These are phyloP conservation scores for Plantago rigida DNA, from an alignment of 305 asterid genomes.

Conservation along the genomic window DNA sequence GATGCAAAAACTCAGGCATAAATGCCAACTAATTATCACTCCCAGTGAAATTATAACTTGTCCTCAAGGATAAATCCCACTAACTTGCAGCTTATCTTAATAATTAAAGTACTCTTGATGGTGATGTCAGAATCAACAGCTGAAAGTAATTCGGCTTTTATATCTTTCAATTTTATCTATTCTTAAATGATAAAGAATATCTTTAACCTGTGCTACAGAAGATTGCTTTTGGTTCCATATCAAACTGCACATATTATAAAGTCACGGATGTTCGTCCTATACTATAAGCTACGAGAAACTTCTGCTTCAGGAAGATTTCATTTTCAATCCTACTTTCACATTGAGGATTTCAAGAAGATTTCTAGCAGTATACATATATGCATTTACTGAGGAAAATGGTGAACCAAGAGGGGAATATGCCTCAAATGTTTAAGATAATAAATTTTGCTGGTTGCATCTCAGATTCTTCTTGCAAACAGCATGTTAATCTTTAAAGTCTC, in stretches of 20 bases:
- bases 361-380: not conserved
- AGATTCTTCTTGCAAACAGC: no score
- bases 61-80: constrained; percentile 33
- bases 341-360: constrained; percentile 18
- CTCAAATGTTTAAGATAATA: no score
- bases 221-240: constrained; percentile 21
- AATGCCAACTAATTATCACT: constrained; percentile 16
- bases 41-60: constrained; percentile 21
- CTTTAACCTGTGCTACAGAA: constrained; percentile 4
- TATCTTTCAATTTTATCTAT: constrained; percentile 8
- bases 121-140: constrained; percentile 31
- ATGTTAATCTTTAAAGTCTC: no score
- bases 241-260: constrained; percentile 24
- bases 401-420: no score
- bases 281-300: constrained; percentile 21
- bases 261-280: constrained; percentile 27
- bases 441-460: no score
- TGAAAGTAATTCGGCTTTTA: constrained; percentile 19
- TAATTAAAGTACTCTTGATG: constrained; percentile 23
- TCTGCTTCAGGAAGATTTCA: constrained; percentile 14
- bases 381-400: no score
- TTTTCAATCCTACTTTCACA: constrained; percentile 26
- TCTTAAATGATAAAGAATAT: constrained; percentile 9
- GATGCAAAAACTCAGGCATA: constrained; percentile 2
- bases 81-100: constrained; percentile 35